phyloP scores from a whole-genome alignment of 2,329 filamentous ascomycete genomes.

The Aureobasidium sp. region DNA sequence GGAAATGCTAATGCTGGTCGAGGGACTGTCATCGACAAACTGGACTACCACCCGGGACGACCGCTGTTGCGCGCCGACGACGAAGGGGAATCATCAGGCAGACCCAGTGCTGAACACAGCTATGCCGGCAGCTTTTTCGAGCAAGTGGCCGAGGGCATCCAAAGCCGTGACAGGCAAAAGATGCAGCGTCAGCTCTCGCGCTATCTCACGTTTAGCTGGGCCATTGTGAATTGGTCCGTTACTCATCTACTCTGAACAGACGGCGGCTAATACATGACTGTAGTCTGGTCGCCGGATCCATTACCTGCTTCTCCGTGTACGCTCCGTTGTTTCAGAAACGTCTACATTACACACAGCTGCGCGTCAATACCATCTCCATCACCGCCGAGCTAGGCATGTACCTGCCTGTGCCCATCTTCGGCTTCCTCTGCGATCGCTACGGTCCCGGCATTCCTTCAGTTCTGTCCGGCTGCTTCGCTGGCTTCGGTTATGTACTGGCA shows the following conservation, averaged over 20 bases:
- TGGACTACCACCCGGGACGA: constrained; percentile 40
- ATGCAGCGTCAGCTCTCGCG: constrained; percentile 48
- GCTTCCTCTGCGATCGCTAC: constrained; percentile 84
- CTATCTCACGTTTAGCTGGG: constrained; percentile 53
- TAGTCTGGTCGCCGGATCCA: constrained; percentile 76
- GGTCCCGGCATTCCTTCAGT: constrained; percentile 73
- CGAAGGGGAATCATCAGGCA: constrained; percentile 25
- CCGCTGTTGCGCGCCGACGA: constrained; percentile 36
- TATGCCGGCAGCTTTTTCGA: constrained; percentile 51
- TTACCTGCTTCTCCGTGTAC: constrained; percentile 91
- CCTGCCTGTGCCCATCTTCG: constrained; percentile 81
- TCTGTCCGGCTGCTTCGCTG: constrained; percentile 66
- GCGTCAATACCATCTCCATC: constrained; percentile 86
- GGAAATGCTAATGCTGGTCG: not conserved
- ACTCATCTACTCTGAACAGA: not conserved
- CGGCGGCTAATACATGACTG: not conserved
- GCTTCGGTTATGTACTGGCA: constrained; percentile 73
- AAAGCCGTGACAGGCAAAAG: constrained; percentile 48
- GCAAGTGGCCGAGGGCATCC: constrained; percentile 54
- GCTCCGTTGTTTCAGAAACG: constrained; percentile 81
- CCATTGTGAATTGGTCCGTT: constrained; percentile 50
- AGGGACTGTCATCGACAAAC: constrained; percentile 38
- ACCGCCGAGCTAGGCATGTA: constrained; percentile 84
- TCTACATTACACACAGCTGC: constrained; percentile 81
- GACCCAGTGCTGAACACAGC: constrained; percentile 37